These are phyloP conservation scores for Euptelea pleiosperma DNA, from an alignment of 164 flowering plant species.

Conservation along the genomic window DNA sequence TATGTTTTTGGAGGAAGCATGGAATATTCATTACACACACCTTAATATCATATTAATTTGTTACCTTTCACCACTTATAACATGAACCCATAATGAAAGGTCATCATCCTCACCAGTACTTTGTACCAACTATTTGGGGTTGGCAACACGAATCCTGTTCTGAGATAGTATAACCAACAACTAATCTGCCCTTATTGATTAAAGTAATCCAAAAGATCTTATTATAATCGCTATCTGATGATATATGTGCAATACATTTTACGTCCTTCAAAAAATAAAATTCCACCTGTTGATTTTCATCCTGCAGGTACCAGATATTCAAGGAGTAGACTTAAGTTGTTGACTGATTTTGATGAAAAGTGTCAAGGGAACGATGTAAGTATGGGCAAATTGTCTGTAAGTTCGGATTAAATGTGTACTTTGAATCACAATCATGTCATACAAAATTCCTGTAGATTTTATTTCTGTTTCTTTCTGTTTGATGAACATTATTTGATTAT, in stretches of 20 bases:
- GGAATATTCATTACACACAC: too few species aligned
- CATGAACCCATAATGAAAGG: background rate
- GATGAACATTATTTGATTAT: background rate
- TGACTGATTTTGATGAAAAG: conserved; percentile 27
- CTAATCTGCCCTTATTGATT: too few species aligned
- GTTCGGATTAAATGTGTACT: background rate
- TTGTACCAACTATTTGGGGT: background rate
- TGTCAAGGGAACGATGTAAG: conserved; percentile 29
- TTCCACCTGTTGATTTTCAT: background rate
- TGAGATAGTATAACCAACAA: background rate
- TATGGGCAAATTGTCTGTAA: conserved; percentile 8
- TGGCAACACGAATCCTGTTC: background rate
- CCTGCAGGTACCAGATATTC: conserved; percentile 37
- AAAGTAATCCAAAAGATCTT: too few species aligned
- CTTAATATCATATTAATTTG: too few species aligned
- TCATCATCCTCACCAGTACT: background rate
- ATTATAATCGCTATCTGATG: background rate
- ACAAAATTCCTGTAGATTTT: background rate
- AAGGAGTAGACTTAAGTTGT: conserved; percentile 24
- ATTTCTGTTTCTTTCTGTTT: too few species aligned
- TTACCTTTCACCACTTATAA: background rate
- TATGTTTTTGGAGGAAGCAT: too few species aligned
- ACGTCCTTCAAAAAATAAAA: background rate
- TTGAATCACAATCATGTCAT: background rate
- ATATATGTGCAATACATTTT: background rate